A percentile compares a stretch with the other conserved stretches of the same genome.
These are phyloP conservation scores for Ocimum tenuiflorum DNA, from an alignment of 257 asterid species.

Conservation along the genomic window DNA sequence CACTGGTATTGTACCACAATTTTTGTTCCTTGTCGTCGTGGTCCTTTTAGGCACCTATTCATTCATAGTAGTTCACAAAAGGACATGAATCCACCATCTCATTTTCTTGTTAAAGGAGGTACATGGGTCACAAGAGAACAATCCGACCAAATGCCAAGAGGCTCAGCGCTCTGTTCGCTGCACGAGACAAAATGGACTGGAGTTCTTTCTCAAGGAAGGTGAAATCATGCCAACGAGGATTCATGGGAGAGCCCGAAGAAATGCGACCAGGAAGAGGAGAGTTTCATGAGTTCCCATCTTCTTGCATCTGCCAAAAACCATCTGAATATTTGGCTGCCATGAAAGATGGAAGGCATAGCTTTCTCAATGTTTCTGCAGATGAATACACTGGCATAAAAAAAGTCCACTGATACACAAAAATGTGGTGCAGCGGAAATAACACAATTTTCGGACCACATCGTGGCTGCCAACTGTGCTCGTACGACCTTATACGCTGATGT, in stretches of 20 bases:
- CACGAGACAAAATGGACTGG: slow-evolving; percentile 72
- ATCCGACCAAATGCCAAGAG: slow-evolving; percentile 90
- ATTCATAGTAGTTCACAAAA: neutral
- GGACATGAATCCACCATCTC: slow-evolving; percentile 12
- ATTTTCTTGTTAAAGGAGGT: slow-evolving; percentile 56
- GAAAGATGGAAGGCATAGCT: slow-evolving; percentile 14
- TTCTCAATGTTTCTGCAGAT: slow-evolving; percentile 29
- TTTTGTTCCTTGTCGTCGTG: neutral
- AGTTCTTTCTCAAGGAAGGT: slow-evolving; percentile 67
- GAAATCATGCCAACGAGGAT: slow-evolving; percentile 86
- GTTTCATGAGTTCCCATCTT: slow-evolving; percentile 83
- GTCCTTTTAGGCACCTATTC: neutral
- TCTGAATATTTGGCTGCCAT: slow-evolving; percentile 22
- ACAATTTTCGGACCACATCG: slow-evolving; percentile 24
- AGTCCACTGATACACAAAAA: slow-evolving; percentile 19
- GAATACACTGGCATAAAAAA: slow-evolving; percentile 14
- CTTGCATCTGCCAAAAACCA: slow-evolving; percentile 77
- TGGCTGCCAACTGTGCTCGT: neutral
- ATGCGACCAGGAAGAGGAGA: slow-evolving; percentile 88
- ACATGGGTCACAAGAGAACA: slow-evolving; percentile 92
- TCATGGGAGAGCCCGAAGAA: slow-evolving; percentile 99
- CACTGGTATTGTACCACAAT: neutral
- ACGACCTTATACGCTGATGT: neutral
- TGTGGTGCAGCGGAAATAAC: slow-evolving; percentile 20
- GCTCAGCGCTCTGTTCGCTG: slow-evolving; percentile 68